Evolutionary conservation across 2,329 filamentous ascomycete genomes (phyloP), one percentile per base, ranked within the genome.

Genomic region (Helotiales sp.): DNA sequence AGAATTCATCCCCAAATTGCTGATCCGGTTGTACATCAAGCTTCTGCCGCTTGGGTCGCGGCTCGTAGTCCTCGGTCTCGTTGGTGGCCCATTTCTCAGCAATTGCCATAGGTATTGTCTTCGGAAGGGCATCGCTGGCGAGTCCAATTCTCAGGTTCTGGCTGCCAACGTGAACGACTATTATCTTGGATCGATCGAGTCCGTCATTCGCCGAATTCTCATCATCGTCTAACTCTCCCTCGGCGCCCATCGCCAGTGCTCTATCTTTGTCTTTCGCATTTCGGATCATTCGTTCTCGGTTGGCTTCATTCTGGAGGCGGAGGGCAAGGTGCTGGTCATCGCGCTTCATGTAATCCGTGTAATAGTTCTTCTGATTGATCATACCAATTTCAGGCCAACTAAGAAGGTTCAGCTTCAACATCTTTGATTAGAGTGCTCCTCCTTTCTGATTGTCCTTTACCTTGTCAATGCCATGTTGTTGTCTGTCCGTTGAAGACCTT

Each of bases 281-380:
- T 73, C 93, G 91, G 33, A 95, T 87, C 73, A 96, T 88, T 60
- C 86, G 84, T 62, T 95, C 92, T 64, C 91, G 83, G 51, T 86
- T 88, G 66, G 93, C 91, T 73, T 99, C 95, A 74, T 87, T 89
- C 68, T 96, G 91, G 15, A 96, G 83, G 69, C 95, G 87, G 55
- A 93, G 85, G 12, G 93, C 91, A 31, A 99, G 85, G 59, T 96
- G 87, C 76, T 99, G 95, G 69, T 98, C 95, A 78, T 99, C 95
- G 70, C 93, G 89, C 79, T 99, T 99, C 76, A 99, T 90, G 69
- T 96, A 99, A 72, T 99, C 95, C 91, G 93, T 96, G 74, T 97
- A 97, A 75, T 99, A 99, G 75, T 99, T 99, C 79, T 99, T 99
- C 75, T 99, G 95, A 73, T 99, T 99, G 76, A 99, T 99, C 69